A percentile compares a stretch with the other conserved stretches of the same genome.
Conservation (phyloP, 1,139 yeast genomes). For the Saccharomyces hybrid region DNA sequence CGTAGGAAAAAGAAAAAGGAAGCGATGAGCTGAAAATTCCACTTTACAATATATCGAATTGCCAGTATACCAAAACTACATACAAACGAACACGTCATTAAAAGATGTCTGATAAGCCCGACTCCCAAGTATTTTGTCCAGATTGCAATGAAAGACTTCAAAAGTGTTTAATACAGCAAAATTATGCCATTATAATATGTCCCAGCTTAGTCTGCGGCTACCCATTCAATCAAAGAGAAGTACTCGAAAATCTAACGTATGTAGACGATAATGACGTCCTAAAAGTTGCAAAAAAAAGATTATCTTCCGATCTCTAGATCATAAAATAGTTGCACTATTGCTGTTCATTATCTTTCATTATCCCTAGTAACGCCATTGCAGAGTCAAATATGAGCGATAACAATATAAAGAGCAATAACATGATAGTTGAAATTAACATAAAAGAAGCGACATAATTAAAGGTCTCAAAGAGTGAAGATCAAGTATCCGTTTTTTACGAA, state of each 20-base stretch:
- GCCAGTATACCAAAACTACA: not conserved
- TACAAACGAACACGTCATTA: not conserved
- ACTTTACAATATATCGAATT: not conserved
- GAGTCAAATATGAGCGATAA: not conserved
- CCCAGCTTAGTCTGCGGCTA: slow-evolving; percentile 31
- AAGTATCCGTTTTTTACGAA: not conserved
- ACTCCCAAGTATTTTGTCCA: slow-evolving; percentile 22
- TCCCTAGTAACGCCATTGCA: not conserved
- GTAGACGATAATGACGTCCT: slow-evolving; percentile 25
- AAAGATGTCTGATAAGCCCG: not conserved
- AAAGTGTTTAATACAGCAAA: slow-evolving; percentile 32
- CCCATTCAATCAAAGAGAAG: slow-evolving; percentile 34
- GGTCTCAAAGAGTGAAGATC: not conserved
- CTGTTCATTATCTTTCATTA: not conserved
- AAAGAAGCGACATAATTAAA: not conserved
- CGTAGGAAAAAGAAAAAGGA: slow-evolving; percentile 12
- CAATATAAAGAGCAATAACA: not conserved
- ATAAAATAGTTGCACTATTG: not conserved
- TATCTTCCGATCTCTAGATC: too few species aligned
- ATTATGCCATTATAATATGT: slow-evolving; percentile 32
- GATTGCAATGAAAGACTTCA: slow-evolving; percentile 26
- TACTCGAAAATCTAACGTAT: slow-evolving; percentile 19
- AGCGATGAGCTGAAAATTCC: not conserved
- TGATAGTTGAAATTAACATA: not conserved
- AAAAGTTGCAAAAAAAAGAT: slow-evolving; percentile 20